Conservation (phyloP, 768 basidiomycete species). For the Lactarius hengduanensis region DNA sequence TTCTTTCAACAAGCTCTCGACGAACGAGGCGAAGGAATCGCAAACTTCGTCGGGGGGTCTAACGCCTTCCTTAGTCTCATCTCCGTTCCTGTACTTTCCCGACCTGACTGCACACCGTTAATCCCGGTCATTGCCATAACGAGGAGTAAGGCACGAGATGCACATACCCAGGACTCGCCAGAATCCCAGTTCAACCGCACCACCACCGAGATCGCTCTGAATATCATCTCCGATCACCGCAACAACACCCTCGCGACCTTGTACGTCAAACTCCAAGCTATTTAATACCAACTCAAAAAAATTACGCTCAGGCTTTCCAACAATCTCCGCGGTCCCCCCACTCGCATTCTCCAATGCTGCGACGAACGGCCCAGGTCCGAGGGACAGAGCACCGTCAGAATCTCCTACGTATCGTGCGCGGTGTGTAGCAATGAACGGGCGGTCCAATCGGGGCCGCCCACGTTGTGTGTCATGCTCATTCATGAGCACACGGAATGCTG, state of each 20-base stretch:
- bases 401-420: constrained; percentile 50
- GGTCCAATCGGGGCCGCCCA: constrained; percentile 6
- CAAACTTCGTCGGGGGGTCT: constrained; percentile 52
- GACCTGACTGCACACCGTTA: constrained; percentile 49
- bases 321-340: constrained; percentile 46
- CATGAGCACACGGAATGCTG: constrained; percentile 64
- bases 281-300: constrained; percentile 61
- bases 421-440: constrained; percentile 59
- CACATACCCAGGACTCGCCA: constrained; percentile 60
- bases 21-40: constrained; percentile 53
- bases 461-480: constrained; percentile 22
- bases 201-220: constrained; percentile 60
- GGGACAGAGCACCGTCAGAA: constrained; percentile 49
- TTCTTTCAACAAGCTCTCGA: constrained; percentile 44
- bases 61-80: constrained; percentile 45
- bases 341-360: constrained; percentile 57
- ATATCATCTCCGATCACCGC: constrained; percentile 69
- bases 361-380: constrained; percentile 73
- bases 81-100: constrained; percentile 65
- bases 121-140: constrained; percentile 17
- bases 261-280: constrained; percentile 38
- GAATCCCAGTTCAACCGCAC: constrained; percentile 57
- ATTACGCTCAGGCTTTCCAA: constrained; percentile 60
- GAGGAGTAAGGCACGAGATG: constrained; percentile 7
- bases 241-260: constrained; percentile 35